phyloP scores from a whole-genome alignment of 805 yeast species.

The Wickerhamomyces queroliae region DNA sequence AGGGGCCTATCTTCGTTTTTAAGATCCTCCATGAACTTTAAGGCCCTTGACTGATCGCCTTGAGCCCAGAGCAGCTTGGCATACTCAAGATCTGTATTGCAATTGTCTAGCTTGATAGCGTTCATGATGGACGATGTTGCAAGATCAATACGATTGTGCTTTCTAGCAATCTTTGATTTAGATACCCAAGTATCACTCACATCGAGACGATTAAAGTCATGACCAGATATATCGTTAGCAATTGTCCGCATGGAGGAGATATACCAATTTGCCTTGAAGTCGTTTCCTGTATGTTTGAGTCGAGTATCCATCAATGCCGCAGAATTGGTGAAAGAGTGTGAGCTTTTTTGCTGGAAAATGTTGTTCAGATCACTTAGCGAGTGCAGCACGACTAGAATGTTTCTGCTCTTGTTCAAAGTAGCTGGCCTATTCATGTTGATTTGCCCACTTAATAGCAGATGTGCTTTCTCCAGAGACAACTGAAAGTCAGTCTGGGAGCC shows the following conservation, averaged over 20 bases:
- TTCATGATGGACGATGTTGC: conserved; percentile 64
- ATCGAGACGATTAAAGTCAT: conserved; percentile 20
- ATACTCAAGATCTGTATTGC: conserved; percentile 62
- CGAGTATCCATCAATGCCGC: conserved; percentile 15
- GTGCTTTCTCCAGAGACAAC: conserved; percentile 42
- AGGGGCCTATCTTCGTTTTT: conserved; percentile 10
- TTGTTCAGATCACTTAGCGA: conserved; percentile 51
- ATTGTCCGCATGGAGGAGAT: conserved; percentile 55
- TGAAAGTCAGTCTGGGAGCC: conserved; percentile 29
- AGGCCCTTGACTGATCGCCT: conserved; percentile 82
- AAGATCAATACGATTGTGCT: conserved; percentile 62
- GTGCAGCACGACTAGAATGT: conserved; percentile 48
- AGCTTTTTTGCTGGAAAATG: conserved; percentile 2
- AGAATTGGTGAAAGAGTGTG: conserved; percentile 1
- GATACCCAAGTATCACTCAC: conserved; percentile 49
- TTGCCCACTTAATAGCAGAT: conserved; percentile 53
- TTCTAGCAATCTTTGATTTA: conserved; percentile 61
- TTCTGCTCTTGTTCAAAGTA: conserved; percentile 44
- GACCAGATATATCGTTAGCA: conserved; percentile 26
- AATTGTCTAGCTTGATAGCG: conserved; percentile 33
- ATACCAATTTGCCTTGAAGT: conserved; percentile 55
- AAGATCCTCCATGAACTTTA: conserved; percentile 51
- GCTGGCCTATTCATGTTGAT: conserved; percentile 43
- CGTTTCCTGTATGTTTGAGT: conserved; percentile 35
- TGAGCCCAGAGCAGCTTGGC: conserved; percentile 84